Evolutionary conservation across 495 filamentous ascomycete species (phyloP), one percentile per base, ranked within the genome.

Genomic region (Acidiella bohemica): DNA sequence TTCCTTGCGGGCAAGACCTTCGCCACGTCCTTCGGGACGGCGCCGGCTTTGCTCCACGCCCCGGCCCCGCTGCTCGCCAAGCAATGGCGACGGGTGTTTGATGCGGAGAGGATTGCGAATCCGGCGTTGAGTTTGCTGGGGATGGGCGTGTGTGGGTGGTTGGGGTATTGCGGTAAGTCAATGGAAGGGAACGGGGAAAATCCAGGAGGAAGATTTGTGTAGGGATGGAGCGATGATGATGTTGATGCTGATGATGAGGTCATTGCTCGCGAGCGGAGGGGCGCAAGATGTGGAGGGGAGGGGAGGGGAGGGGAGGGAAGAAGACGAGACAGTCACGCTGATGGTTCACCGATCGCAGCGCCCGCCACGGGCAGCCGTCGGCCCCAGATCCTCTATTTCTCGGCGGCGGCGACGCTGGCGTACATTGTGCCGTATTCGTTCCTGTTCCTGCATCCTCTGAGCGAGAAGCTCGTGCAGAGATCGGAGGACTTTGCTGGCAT

Each of bases 31-130:
- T 46, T 59, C 54, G 41, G 64, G 34, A 26, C 63, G 19, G 47
- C 72, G 8, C 74, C 74, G 4, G 58, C 62, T 32, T 48, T 76
- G 10, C 62, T 76, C 16, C 51, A 67, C 33, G 65, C 70, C 0
- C 74, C 74, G 0, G 53, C 62, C 4, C 62, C 67, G 0, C 48
- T 75, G 9, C 59, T 75, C 34, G 65, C 68, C 13, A 49, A 43
- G 12, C 71, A 76, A 53, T 77, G 70, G 70, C 30, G 50, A 31
- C 42, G 35, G 16, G 42, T 57, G 19, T 67, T 53, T 53, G 18
- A 51, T 23, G 40, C 29, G 2, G 70, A 65, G 27, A 57, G 52
- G 16, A 26, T 27, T 9, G 32, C 55, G 18, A 57, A 66, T 14
- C 60, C 64, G 0, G 26, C 51, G 0, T 38, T 66, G 5, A 50